phyloP scores from a whole-genome alignment of 192 early-diverging fungal species.

The Chytriomyces sp. region DNA sequence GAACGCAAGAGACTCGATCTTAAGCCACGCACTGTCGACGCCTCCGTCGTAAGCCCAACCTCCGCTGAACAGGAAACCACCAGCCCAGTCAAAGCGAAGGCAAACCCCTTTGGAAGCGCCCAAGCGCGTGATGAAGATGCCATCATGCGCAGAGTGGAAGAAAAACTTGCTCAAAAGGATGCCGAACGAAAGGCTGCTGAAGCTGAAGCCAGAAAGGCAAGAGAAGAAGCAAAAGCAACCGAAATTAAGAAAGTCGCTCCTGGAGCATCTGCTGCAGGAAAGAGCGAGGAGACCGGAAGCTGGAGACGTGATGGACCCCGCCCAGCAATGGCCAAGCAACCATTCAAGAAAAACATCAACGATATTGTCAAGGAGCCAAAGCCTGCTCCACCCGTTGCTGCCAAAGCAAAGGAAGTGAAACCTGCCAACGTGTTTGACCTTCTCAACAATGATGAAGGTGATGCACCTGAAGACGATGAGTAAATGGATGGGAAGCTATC shows the following conservation, averaged over 20 bases:
- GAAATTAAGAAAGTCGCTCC: constrained; percentile 18
- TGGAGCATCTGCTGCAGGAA: neutral
- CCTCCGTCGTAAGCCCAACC: neutral
- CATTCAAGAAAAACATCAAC: neutral
- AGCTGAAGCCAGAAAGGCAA: constrained; percentile 34
- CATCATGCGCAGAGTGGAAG: constrained; percentile 58
- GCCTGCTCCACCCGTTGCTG: neutral
- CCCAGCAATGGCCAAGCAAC: neutral
- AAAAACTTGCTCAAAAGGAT: constrained; percentile 49
- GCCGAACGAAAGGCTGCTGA: constrained; percentile 50
- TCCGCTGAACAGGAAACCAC: constrained; percentile 14
- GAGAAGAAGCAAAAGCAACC: constrained; percentile 34
- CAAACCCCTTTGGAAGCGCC: constrained; percentile 64
- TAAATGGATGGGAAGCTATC: neutral
- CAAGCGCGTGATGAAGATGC: constrained; percentile 58
- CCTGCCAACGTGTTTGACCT: constrained; percentile 25
- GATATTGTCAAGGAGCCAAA: neutral
- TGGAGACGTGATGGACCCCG: constrained; percentile 21
- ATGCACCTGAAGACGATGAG: neutral
- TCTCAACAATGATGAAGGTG: constrained; percentile 11
- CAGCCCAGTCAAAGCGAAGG: constrained; percentile 38
- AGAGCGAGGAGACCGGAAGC: constrained; percentile 20
- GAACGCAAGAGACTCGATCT: constrained; percentile 52
- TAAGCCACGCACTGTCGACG: constrained; percentile 41
- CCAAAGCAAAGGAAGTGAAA: constrained; percentile 14